Evolutionary conservation across 1,284 basidiomycete genomes (phyloP).

Genomic region (Sutorius eximius): DNA sequence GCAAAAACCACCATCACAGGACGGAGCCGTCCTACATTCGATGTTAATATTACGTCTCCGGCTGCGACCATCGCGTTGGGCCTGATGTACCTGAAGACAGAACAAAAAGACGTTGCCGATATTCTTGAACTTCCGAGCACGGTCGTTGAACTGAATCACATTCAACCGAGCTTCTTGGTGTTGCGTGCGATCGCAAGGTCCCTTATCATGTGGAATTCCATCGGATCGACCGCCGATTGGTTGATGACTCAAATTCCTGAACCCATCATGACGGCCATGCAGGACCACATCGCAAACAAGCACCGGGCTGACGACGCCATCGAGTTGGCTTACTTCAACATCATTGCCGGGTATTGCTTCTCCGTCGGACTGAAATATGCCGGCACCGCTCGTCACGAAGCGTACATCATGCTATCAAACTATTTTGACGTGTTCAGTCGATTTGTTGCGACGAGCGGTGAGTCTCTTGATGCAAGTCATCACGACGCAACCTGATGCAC

Average conservation of each 20-base stretch:
- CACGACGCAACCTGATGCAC: not conserved
- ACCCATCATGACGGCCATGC: conserved; percentile 62
- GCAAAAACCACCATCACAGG: conserved; percentile 39
- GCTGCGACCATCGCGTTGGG: conserved; percentile 90
- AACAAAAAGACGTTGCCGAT: conserved; percentile 81
- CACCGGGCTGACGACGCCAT: conserved; percentile 70
- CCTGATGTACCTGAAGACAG: conserved; percentile 89
- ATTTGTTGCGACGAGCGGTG: conserved; percentile 63
- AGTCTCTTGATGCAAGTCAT: conserved; percentile 23
- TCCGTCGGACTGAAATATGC: conserved; percentile 92
- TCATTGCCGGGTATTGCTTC: conserved; percentile 89
- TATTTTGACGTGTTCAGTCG: conserved; percentile 80
- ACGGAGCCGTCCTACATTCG: conserved; percentile 55
- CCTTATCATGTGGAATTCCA: conserved; percentile 86
- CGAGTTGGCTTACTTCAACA: conserved; percentile 87
- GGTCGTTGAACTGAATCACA: conserved; percentile 72
- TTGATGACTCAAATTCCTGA: conserved; percentile 72
- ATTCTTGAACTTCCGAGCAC: conserved; percentile 84
- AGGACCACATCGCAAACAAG: conserved; percentile 46
- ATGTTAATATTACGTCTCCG: conserved; percentile 86
- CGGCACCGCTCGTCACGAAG: conserved; percentile 86
- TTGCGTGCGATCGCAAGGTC: conserved; percentile 77
- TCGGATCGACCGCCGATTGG: conserved; percentile 79
- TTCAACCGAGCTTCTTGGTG: conserved; percentile 87
- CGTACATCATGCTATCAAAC: conserved; percentile 78